A percentile compares a stretch with the other conserved stretches of the same genome.
Evolutionary conservation across 371 early-diverging fungal genomes (phyloP).

Genomic region (Mortierella sp.): DNA sequence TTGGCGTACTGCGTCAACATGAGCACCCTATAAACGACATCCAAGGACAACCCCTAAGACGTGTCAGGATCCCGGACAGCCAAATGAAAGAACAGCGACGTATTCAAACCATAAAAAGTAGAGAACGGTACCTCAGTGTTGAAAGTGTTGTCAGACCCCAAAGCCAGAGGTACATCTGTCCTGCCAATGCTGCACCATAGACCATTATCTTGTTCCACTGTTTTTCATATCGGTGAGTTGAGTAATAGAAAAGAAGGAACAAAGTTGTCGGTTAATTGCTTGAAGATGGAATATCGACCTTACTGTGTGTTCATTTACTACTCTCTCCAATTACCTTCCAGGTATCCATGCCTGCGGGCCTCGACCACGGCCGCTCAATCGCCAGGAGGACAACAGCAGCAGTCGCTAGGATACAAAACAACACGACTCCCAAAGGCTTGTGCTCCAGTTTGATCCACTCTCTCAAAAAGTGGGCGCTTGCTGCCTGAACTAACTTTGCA

Average conservation of each 20-base stretch:
- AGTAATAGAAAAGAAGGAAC: neutral
- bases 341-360: slow-evolving; percentile 10
- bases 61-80: neutral
- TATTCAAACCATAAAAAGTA: neutral
- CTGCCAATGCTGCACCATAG: slow-evolving; percentile 44
- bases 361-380: slow-evolving; percentile 52
- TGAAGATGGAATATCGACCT: neutral
- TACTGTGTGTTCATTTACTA: neutral
- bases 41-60: neutral
- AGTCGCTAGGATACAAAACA: slow-evolving; percentile 37
- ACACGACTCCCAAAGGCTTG: slow-evolving; percentile 27
- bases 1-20: slow-evolving; percentile 59
- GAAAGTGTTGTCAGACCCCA: slow-evolving; percentile 50
- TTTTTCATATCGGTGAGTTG: neutral
- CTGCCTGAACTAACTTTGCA: slow-evolving; percentile 51
- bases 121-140: slow-evolving; percentile 38
- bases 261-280: neutral
- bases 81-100: neutral
- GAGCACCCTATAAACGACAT: slow-evolving; percentile 27
- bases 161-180: slow-evolving; percentile 52
- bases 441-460: slow-evolving; percentile 52
- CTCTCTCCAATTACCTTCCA: slow-evolving; percentile 42
- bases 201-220: slow-evolving; percentile 52
- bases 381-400: slow-evolving; percentile 26
- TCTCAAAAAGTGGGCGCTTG: slow-evolving; percentile 47